Percentiles rank a stretch among this genome's conserved stretches.
phyloP scores from a whole-genome alignment of 106 monocot species.

The Iris macrosiphon region DNA sequence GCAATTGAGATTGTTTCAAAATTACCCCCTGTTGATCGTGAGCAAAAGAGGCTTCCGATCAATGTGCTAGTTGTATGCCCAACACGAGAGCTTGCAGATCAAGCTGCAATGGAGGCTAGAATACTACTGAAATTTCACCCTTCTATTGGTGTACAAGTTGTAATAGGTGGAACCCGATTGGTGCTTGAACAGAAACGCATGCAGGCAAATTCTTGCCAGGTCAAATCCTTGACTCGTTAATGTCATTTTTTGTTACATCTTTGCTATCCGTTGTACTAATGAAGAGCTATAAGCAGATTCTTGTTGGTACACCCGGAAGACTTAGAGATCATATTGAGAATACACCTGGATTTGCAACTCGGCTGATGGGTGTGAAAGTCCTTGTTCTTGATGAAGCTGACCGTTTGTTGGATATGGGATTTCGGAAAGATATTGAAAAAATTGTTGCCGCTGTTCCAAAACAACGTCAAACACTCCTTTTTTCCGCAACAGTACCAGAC shows the following conservation, averaged over 20 bases:
- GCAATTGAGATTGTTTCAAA: slow-evolving; percentile 81
- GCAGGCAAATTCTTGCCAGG: slow-evolving; percentile 95
- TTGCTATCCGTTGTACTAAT: background rate
- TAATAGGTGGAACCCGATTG: slow-evolving; percentile 89
- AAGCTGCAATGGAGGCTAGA: slow-evolving; percentile 73
- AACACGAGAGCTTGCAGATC: slow-evolving; percentile 93
- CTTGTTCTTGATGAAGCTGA: slow-evolving; percentile 91
- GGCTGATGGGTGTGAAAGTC: slow-evolving; percentile 66
- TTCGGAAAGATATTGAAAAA: slow-evolving; percentile 73
- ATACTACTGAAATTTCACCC: slow-evolving; percentile 74
- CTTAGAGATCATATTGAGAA: slow-evolving; percentile 96
- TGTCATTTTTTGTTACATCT: too few species aligned
- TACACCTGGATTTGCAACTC: slow-evolving; percentile 75
- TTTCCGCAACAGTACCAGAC: slow-evolving; percentile 83
- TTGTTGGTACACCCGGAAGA: slow-evolving; percentile 97
- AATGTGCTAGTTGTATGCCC: slow-evolving; percentile 91
- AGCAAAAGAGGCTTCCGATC: slow-evolving; percentile 69
- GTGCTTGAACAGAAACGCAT: slow-evolving; percentile 81
- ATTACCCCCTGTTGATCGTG: slow-evolving; percentile 65
- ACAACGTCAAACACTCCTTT: slow-evolving; percentile 76
- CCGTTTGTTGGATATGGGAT: slow-evolving; percentile 81
- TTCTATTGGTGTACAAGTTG: slow-evolving; percentile 83
- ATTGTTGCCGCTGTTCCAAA: slow-evolving; percentile 72
- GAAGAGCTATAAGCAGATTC: slow-evolving; percentile 35
- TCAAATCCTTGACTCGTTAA: slow-evolving; percentile 9